Evolutionary conservation across 2,329 filamentous ascomycete species (phyloP).

Genomic region (Trichophyton mentagrophytes): DNA sequence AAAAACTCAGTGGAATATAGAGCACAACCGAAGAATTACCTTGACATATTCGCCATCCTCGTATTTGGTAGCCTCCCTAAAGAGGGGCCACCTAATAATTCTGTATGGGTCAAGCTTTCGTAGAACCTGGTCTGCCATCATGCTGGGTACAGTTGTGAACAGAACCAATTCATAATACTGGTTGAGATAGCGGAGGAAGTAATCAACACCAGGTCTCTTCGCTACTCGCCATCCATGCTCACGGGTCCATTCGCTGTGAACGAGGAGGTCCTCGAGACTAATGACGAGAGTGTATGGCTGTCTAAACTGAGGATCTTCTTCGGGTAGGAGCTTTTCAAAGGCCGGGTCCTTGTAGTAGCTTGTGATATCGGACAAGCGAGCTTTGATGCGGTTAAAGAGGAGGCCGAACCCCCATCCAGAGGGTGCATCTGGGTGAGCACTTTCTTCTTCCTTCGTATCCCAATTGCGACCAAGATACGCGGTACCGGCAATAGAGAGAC

Average conservation of each 20-base stretch:
- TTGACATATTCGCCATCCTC: conserved; percentile 94
- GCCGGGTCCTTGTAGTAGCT: conserved; percentile 94
- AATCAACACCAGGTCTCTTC: conserved; percentile 89
- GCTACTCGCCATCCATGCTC: conserved; percentile 92
- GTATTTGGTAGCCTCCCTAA: conserved; percentile 92
- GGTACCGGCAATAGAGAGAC: conserved; percentile 45
- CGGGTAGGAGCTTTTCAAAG: conserved; percentile 79
- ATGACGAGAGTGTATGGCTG: conserved; percentile 87
- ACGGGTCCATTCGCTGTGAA: conserved; percentile 88
- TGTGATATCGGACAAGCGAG: conserved; percentile 61
- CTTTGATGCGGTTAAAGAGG: conserved; percentile 70
- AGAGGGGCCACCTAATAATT: conserved; percentile 89
- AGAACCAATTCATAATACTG: conserved; percentile 97
- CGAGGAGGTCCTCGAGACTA: conserved; percentile 81
- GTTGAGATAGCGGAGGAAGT: conserved; percentile 91
- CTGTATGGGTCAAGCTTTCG: conserved; percentile 90
- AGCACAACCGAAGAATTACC: conserved; percentile 38
- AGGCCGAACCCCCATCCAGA: conserved; percentile 63
- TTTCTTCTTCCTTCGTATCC: conserved; percentile 61
- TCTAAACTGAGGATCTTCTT: conserved; percentile 58
- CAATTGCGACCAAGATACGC: conserved; percentile 79
- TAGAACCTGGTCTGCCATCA: conserved; percentile 73
- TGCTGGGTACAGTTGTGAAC: conserved; percentile 78
- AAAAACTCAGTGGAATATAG: conserved; percentile 1
- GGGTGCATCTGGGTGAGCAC: conserved; percentile 55